These are phyloP conservation scores for Letharia lupina DNA, from an alignment of 495 filamentous ascomycete genomes.

Conservation along the genomic window DNA sequence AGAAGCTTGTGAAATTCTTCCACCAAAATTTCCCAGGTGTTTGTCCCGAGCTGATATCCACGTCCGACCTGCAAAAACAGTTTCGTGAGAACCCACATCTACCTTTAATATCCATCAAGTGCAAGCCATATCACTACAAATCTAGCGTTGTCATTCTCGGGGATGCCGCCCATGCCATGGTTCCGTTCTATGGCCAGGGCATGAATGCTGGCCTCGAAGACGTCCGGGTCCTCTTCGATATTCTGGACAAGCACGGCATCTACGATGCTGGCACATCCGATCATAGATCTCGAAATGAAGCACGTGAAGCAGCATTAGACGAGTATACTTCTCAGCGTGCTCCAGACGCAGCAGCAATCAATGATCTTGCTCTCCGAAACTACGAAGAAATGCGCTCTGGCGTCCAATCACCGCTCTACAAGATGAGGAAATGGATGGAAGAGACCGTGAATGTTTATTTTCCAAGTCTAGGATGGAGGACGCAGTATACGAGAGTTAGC, in stretches of 20 bases:
- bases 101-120: conserved; percentile 87
- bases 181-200: conserved; percentile 88
- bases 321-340: conserved; percentile 66
- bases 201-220: conserved; percentile 85
- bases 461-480: conserved; percentile 73
- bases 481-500: conserved; percentile 86
- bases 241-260: conserved; percentile 56
- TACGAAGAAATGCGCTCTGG: conserved; percentile 87
- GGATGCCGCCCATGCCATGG: conserved; percentile 95
- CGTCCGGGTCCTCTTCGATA: conserved; percentile 68
- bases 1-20: conserved; percentile 61
- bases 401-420: conserved; percentile 67
- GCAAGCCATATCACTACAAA: conserved; percentile 72
- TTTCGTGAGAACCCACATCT: conserved; percentile 78
- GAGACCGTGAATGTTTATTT: conserved; percentile 71
- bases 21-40: conserved; percentile 78
- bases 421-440: conserved; percentile 73
- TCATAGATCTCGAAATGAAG: neutral
- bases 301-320: conserved; percentile 36
- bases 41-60: conserved; percentile 64
- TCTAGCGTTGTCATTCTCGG: conserved; percentile 78
- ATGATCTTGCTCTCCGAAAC: conserved; percentile 83
- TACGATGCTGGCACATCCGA: conserved; percentile 23
- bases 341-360: conserved; percentile 79
- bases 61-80: conserved; percentile 55